phyloP scores from a whole-genome alignment of 495 filamentous ascomycete species.

The Geoglossum glabrum region DNA sequence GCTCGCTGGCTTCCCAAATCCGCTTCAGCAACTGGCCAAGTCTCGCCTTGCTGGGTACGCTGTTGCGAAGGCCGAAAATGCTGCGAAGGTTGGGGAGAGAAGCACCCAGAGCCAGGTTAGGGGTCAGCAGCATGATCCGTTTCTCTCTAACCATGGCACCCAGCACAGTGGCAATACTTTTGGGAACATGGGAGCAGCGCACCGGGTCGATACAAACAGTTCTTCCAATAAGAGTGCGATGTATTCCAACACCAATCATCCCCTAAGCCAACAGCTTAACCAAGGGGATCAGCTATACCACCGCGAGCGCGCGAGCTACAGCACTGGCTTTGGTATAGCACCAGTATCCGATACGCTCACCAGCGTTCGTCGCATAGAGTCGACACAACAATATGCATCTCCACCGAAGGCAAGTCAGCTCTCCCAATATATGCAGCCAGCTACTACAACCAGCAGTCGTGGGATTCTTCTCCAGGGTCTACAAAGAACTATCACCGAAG shows the following conservation, averaged over 20 bases:
- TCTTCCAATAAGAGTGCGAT: not conserved
- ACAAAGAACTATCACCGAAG: not conserved
- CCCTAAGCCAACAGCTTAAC: not conserved
- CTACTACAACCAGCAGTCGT: not conserved
- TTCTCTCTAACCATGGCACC: not conserved
- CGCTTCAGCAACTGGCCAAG: not conserved
- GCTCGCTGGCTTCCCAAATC: not conserved
- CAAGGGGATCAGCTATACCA: not conserved
- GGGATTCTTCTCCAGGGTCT: not conserved
- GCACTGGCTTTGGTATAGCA: not conserved
- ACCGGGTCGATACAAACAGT: not conserved
- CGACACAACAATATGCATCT: not conserved
- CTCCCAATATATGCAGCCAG: not conserved
- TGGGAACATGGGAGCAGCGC: not conserved
- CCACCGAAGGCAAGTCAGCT: not conserved
- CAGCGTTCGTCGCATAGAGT: not conserved
- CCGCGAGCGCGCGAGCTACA: not conserved
- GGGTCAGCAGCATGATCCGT: not conserved
- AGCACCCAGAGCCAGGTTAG: not conserved
- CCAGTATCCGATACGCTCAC: not conserved
- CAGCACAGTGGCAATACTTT: not conserved
- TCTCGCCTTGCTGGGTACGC: not conserved
- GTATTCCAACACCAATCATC: not conserved
- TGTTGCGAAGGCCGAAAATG: not conserved
- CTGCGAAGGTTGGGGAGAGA: not conserved